A percentile compares a stretch with the other conserved stretches of the same genome.
Evolutionary conservation across 176 grass and related monocot genomes (phyloP).

Genomic region (Raddia guianensis): DNA sequence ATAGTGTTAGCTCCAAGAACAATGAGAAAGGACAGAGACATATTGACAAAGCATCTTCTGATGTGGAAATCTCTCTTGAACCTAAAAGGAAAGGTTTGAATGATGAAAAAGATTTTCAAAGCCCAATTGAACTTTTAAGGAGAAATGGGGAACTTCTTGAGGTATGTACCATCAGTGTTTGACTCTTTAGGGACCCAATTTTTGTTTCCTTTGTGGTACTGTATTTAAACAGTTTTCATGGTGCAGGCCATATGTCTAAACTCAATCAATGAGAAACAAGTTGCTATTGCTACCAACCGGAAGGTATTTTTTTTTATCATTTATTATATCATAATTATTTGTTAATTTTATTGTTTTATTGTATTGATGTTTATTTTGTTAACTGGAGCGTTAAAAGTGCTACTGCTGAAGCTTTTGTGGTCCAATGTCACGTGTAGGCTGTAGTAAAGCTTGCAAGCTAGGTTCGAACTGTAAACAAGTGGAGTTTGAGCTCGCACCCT

Average conservation of each 20-base stretch:
- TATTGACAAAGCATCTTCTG: slow-evolving; percentile 16
- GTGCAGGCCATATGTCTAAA: slow-evolving; percentile 85
- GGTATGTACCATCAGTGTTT: slow-evolving; percentile 56
- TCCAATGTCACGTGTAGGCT: background rate
- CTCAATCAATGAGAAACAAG: slow-evolving; percentile 78
- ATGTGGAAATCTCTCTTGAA: slow-evolving; percentile 50
- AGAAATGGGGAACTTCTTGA: slow-evolving; percentile 94
- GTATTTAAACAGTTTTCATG: slow-evolving; percentile 40
- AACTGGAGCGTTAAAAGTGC: slow-evolving; percentile 8
- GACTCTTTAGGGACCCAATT: slow-evolving; percentile 32
- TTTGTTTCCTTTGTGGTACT: slow-evolving; percentile 28
- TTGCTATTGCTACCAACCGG: slow-evolving; percentile 77
- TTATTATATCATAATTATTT: slow-evolving; percentile 33
- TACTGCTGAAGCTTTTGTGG: slow-evolving; percentile 13
- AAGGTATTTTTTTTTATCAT: slow-evolving; percentile 61
- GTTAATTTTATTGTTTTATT: background rate
- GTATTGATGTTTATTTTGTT: slow-evolving; percentile 12
- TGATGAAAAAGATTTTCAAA: slow-evolving; percentile 54
- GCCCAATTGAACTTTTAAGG: slow-evolving; percentile 74
- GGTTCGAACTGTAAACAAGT: too few species aligned
- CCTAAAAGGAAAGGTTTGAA: slow-evolving; percentile 58
- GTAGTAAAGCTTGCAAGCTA: too few species aligned
- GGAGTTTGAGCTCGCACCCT: too few species aligned
- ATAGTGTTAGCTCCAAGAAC: slow-evolving; percentile 24
- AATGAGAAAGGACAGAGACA: slow-evolving; percentile 27